A percentile compares a stretch with the other conserved stretches of the same genome.
Conservation (phyloP, 345 rosid species). For the Euclidium syriacum region DNA sequence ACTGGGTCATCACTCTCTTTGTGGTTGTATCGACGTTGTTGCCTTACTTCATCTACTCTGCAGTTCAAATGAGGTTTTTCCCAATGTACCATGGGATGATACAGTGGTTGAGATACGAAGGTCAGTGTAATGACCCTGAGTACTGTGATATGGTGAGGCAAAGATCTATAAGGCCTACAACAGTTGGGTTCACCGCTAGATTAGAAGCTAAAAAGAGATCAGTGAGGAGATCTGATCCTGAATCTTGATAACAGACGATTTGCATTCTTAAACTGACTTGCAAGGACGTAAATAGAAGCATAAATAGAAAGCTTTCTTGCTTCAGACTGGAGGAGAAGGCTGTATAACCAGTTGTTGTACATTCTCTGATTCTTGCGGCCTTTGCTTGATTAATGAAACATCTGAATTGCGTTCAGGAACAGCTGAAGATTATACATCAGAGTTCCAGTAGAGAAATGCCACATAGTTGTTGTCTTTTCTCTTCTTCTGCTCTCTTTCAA, state of each 20-base stretch:
- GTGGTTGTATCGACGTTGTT: constrained; percentile 43
- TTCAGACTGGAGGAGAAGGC: constrained; percentile 10
- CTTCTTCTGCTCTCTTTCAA: constrained; percentile 16
- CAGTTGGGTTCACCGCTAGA: constrained; percentile 71
- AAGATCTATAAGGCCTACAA: constrained; percentile 59
- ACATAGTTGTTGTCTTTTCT: background rate
- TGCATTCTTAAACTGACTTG: constrained; percentile 12
- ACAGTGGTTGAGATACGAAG: constrained; percentile 78
- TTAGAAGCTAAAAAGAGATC: constrained; percentile 32
- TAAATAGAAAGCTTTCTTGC: background rate
- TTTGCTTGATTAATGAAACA: background rate
- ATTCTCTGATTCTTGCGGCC: constrained; percentile 24
- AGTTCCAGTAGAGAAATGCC: constrained; percentile 10
- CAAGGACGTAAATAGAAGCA: constrained; percentile 23
- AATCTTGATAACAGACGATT: constrained; percentile 3
- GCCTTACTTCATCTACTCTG: constrained; percentile 65
- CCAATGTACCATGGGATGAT: constrained; percentile 93
- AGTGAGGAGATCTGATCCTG: constrained; percentile 25
- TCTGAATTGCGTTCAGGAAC: background rate
- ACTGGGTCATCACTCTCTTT: constrained; percentile 61
- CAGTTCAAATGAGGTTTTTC: constrained; percentile 70
- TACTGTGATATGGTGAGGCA: constrained; percentile 75
- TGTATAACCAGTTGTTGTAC: constrained; percentile 12
- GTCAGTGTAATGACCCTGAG: constrained; percentile 57
- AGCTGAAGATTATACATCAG: constrained; percentile 22